A percentile compares a stretch with the other conserved stretches of the same genome.
Evolutionary conservation across 2,329 filamentous ascomycete genomes (phyloP).

Genomic region (Dichotomopilus funicola): DNA sequence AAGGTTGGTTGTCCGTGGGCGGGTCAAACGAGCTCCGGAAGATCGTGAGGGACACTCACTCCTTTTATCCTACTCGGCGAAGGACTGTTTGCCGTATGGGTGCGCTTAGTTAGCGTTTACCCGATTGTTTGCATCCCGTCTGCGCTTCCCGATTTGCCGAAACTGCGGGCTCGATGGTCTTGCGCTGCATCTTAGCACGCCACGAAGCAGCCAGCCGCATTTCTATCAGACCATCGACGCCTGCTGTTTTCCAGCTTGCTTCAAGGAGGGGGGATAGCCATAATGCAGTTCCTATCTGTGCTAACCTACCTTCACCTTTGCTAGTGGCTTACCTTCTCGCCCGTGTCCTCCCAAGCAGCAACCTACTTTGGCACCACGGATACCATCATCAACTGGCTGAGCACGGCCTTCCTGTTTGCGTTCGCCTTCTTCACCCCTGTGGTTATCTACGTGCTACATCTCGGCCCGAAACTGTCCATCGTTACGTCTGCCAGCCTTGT

Average conservation of each 20-base stretch:
- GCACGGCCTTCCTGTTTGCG: slow-evolving; percentile 78
- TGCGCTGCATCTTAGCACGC: not conserved
- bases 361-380: slow-evolving; percentile 69
- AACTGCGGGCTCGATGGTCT: not conserved
- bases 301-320: slow-evolving; percentile 9
- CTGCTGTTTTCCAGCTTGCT: not conserved
- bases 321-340: slow-evolving; percentile 88
- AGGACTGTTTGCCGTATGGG: not conserved
- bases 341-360: slow-evolving; percentile 68
- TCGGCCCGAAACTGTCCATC: slow-evolving; percentile 72
- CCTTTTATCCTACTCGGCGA: not conserved
- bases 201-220: not conserved
- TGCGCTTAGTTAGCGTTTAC: not conserved
- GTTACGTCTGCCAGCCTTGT: slow-evolving; percentile 65
- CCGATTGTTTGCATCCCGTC: too few relatives aligned
- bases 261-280: not conserved
- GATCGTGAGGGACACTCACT: not conserved
- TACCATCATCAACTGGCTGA: slow-evolving; percentile 84
- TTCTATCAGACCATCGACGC: too few relatives aligned
- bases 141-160: not conserved
- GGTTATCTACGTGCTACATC: slow-evolving; percentile 71
- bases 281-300: not conserved
- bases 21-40: not conserved
- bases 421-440: slow-evolving; percentile 69
- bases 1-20: not conserved